These are phyloP conservation scores for Cystobasidiopsis lactophilus DNA, from an alignment of 768 basidiomycete genomes.

Conservation along the genomic window DNA sequence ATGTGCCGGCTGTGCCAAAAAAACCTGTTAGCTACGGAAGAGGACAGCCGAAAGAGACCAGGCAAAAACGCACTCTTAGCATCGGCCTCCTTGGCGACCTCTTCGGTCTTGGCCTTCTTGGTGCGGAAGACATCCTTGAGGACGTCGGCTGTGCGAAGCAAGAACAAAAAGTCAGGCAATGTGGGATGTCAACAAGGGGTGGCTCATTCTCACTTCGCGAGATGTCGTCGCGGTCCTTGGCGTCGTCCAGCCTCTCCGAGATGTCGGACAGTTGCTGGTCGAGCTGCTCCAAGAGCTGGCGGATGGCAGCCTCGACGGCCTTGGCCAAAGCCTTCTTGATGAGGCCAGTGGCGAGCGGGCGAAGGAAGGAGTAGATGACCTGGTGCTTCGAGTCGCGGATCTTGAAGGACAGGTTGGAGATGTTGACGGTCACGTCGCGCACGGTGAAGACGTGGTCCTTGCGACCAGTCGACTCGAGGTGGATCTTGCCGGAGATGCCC, in stretches of 20 bases:
- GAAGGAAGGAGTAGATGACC: conserved; percentile 61
- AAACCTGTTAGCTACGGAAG: too few species aligned
- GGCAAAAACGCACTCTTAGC: conserved; percentile 47
- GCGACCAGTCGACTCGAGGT: conserved; percentile 26
- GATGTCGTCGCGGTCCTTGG: conserved; percentile 29
- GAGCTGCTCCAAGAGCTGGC: conserved; percentile 60
- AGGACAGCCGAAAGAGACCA: conserved; percentile 52
- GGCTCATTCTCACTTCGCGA: too few species aligned
- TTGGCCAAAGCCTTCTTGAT: conserved; percentile 55
- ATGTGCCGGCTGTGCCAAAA: too few species aligned
- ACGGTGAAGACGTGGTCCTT: conserved; percentile 26
- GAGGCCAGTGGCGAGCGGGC: conserved; percentile 52
- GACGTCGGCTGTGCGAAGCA: too few species aligned
- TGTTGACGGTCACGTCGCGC: conserved; percentile 30
- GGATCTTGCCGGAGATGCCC: conserved; percentile 42
- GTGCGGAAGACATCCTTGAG: conserved; percentile 45
- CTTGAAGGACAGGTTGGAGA: conserved; percentile 54
- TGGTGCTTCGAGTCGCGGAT: conserved; percentile 85
- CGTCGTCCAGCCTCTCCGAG: conserved; percentile 52
- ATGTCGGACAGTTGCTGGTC: conserved; percentile 79
- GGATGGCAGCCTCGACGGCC: conserved; percentile 43
- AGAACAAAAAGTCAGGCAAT: too few species aligned
- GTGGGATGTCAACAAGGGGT: too few species aligned
- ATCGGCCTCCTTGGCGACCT: conserved; percentile 27
- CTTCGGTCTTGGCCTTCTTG: conserved; percentile 34